These are phyloP conservation scores for Coccomyxa sp. DNA, from an alignment of 139 green algal species.

Conservation along the genomic window DNA sequence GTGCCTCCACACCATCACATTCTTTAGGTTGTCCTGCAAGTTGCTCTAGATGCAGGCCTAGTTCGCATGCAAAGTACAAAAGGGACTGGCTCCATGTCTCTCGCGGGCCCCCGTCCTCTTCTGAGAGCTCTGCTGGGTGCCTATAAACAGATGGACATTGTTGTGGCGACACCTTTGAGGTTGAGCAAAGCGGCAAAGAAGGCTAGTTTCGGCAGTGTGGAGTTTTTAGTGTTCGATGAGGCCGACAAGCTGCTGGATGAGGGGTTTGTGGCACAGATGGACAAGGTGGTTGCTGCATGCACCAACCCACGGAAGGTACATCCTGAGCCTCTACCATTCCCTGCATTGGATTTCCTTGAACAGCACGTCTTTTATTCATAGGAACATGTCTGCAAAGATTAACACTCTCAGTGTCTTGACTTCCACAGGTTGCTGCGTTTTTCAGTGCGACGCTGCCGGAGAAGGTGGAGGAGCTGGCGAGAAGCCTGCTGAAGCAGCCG, in stretches of 20 bases:
- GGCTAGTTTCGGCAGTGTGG: conserved; percentile 10
- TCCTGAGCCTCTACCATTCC: background rate
- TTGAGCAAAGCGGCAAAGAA: conserved; percentile 52
- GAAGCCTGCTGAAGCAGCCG: conserved; percentile 76
- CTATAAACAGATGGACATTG: conserved; percentile 61
- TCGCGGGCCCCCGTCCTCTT: no score
- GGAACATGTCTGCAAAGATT: background rate
- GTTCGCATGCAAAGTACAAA: no score
- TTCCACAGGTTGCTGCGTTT: conserved; percentile 41
- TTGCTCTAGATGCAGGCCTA: background rate
- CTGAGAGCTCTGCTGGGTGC: background rate
- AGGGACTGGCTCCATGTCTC: background rate
- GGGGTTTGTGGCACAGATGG: conserved; percentile 80
- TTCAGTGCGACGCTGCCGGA: conserved; percentile 95
- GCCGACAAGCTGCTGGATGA: conserved; percentile 94
- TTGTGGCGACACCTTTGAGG: conserved; percentile 85
- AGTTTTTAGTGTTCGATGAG: conserved; percentile 87
- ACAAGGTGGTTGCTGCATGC: conserved; percentile 77
- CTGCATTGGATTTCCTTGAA: background rate
- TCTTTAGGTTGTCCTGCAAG: background rate
- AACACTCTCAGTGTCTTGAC: background rate
- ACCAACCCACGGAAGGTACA: conserved; percentile 38
- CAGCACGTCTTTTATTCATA: background rate
- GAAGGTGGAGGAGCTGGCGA: conserved; percentile 76
- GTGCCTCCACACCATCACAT: background rate